Percentiles rank a stretch among this genome's conserved stretches.
These are phyloP conservation scores for Chaetomium olivaceum DNA, from an alignment of 2,329 filamentous ascomycete genomes.

Conservation along the genomic window DNA sequence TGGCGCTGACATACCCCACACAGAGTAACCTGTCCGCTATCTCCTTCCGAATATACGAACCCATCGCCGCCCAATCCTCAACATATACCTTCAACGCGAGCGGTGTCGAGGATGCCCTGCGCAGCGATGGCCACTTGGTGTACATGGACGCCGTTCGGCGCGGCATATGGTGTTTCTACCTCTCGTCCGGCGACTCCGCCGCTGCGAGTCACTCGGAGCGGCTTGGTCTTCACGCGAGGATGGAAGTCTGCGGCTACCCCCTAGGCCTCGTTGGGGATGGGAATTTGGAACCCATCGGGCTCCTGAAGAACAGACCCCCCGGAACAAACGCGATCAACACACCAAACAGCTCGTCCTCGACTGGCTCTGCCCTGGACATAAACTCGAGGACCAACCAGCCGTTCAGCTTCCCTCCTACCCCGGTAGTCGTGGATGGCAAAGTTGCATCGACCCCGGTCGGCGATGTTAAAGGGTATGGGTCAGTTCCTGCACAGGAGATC, in stretches of 20 bases:
- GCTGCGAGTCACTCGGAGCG: constrained; percentile 30
- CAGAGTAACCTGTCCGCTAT: constrained; percentile 60
- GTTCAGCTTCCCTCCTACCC: constrained; percentile 34
- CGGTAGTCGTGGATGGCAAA: constrained; percentile 39
- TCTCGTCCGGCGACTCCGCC: constrained; percentile 46
- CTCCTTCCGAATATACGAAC: constrained; percentile 57
- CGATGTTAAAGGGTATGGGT: constrained; percentile 40
- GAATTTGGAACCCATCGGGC: constrained; percentile 49
- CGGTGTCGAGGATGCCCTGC: constrained; percentile 53
- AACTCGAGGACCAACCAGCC: constrained; percentile 38
- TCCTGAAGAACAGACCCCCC: constrained; percentile 48
- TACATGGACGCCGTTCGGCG: constrained; percentile 53
- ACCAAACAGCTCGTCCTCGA: constrained; percentile 50
- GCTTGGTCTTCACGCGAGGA: constrained; percentile 40
- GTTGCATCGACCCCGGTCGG: constrained; percentile 27
- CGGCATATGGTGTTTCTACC: constrained; percentile 57
- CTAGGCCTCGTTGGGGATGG: constrained; percentile 53
- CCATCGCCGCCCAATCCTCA: constrained; percentile 45
- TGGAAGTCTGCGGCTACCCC: constrained; percentile 48
- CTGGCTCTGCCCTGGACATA: constrained; percentile 43
- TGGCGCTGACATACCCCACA: background rate
- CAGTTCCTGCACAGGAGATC: constrained; percentile 46
- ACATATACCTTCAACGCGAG: constrained; percentile 49
- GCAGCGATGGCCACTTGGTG: constrained; percentile 55
- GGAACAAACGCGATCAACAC: constrained; percentile 46